Evolutionary conservation across 2,329 filamentous ascomycete genomes (phyloP).

Genomic region (Biscogniauxia mediterranea): DNA sequence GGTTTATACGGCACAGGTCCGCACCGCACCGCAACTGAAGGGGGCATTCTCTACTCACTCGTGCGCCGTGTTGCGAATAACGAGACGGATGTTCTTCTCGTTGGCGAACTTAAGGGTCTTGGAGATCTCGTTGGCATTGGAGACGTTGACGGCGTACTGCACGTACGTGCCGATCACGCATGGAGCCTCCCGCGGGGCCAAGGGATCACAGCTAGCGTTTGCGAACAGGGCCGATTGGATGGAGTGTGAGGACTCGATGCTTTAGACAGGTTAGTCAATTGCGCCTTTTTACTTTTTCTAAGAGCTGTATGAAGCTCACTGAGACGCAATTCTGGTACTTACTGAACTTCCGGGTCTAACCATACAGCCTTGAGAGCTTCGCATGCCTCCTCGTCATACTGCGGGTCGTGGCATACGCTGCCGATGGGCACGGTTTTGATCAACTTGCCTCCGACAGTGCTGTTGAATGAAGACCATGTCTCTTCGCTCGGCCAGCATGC

Average conservation of each 20-base stretch:
- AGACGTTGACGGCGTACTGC: conserved; percentile 38
- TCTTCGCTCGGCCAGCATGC: conserved; percentile 47
- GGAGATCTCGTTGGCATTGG: conserved; percentile 30
- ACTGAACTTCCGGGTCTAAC: conserved; percentile 45
- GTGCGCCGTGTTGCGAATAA: conserved; percentile 46
- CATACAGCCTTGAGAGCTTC: conserved; percentile 41
- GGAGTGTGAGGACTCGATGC: conserved; percentile 31
- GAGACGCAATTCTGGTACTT: conserved; percentile 18
- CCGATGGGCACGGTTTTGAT: conserved; percentile 51
- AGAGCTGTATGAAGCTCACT: background rate
- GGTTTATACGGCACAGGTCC: background rate
- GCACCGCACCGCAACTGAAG: too few relatives aligned
- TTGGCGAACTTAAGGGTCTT: conserved; percentile 36
- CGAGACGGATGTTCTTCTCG: conserved; percentile 39
- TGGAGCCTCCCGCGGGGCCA: conserved; percentile 36
- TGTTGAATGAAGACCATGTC: conserved; percentile 50
- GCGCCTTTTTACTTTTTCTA: background rate
- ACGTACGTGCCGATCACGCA: conserved; percentile 47
- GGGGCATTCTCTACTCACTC: conserved; percentile 22
- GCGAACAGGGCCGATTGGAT: conserved; percentile 39
- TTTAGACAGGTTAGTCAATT: conserved; percentile 2
- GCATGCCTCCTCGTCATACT: conserved; percentile 47
- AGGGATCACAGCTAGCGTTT: conserved; percentile 41
- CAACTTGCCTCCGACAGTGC: conserved; percentile 48
- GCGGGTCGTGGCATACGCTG: conserved; percentile 47